These are phyloP conservation scores for Citrus hindsii DNA, from an alignment of 345 rosid genomes.

Conservation along the genomic window DNA sequence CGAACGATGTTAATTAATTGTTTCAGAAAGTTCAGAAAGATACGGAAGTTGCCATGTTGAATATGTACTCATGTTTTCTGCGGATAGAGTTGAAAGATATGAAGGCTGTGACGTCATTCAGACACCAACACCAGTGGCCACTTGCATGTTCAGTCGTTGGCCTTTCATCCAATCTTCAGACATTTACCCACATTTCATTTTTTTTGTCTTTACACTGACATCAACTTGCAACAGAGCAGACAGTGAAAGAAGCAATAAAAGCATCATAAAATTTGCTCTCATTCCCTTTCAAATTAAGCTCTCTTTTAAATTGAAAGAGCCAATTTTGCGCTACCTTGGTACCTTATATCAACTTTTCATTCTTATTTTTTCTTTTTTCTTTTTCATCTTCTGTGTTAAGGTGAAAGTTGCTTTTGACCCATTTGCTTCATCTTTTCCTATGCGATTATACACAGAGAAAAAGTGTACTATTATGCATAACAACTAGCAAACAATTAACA, in stretches of 20 bases:
- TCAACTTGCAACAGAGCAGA: not conserved
- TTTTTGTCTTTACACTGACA: too few relatives aligned
- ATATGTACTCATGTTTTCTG: not conserved
- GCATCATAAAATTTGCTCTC: too few relatives aligned
- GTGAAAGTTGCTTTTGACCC: not conserved
- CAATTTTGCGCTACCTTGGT: too few relatives aligned
- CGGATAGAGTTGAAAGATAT: not conserved
- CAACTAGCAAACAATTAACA: too few relatives aligned
- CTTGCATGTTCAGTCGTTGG: slow-evolving; percentile 11
- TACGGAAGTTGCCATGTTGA: not conserved
- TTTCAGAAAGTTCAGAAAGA: not conserved
- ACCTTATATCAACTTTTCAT: not conserved
- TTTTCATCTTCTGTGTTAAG: not conserved
- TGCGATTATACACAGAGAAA: not conserved
- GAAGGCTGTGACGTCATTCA: not conserved
- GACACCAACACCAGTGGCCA: not conserved
- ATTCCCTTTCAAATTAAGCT: too few relatives aligned
- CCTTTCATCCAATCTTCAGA: not conserved
- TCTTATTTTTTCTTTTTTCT: too few relatives aligned
- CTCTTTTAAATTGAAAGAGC: too few relatives aligned
- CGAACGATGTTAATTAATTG: slow-evolving; percentile 8
- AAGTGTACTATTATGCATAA: not conserved
- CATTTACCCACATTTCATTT: too few relatives aligned
- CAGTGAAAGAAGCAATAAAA: not conserved
- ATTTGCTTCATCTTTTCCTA: not conserved